A percentile compares a stretch with the other conserved stretches of the same genome.
These are phyloP conservation scores for Silybum marianum DNA, from an alignment of 129 eudicot species.

Conservation along the genomic window DNA sequence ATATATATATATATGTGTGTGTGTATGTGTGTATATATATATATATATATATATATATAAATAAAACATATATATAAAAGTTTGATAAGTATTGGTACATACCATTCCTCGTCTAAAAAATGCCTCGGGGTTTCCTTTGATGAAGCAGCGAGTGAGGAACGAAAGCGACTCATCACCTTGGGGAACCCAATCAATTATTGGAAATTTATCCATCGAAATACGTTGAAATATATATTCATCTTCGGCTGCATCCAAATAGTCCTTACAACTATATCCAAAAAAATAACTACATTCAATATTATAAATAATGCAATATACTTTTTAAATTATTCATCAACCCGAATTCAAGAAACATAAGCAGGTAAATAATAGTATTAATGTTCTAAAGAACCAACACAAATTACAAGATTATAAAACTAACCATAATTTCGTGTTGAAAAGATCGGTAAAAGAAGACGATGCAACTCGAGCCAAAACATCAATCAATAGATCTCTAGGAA, in stretches of 20 bases:
- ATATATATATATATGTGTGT: too few species aligned
- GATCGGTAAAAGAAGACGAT: conserved; percentile 29
- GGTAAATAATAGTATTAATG: too few species aligned
- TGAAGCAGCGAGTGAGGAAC: conserved; percentile 27
- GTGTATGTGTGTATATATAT: too few species aligned
- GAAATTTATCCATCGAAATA: conserved; percentile 24
- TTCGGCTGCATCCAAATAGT: not conserved
- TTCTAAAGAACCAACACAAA: not conserved
- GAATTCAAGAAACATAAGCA: too few species aligned
- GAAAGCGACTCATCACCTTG: not conserved
- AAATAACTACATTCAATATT: too few species aligned
- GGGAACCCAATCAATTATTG: not conserved
- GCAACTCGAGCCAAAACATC: conserved; percentile 27
- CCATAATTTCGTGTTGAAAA: conserved; percentile 30
- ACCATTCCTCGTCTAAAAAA: conserved; percentile 33
- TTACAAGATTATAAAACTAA: not conserved
- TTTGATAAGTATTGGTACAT: not conserved
- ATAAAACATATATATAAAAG: too few species aligned
- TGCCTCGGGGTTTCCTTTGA: conserved; percentile 32
- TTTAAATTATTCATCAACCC: too few species aligned
- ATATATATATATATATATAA: too few species aligned
- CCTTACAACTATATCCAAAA: conserved; percentile 24
- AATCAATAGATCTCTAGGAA: conserved; percentile 19
- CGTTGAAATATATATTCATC: conserved; percentile 23
- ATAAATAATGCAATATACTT: not conserved